Percentiles rank a stretch among this genome's conserved stretches.
These are phyloP conservation scores for Azolla pinnata DNA, from an alignment of 75 land plant species.

Conservation along the genomic window DNA sequence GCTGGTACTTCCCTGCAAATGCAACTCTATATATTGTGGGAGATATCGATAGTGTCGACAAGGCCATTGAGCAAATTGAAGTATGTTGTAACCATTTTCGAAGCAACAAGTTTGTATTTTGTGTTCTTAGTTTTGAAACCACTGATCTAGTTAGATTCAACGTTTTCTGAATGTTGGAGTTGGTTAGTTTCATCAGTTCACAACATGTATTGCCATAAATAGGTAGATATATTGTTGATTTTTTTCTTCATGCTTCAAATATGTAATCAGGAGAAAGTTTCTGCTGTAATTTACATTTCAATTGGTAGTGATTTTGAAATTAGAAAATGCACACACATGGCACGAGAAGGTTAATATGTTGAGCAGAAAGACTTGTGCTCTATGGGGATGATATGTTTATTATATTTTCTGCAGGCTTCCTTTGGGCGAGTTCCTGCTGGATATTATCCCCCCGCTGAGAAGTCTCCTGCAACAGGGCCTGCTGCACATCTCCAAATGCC, in stretches of 20 bases:
- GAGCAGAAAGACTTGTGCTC: no score
- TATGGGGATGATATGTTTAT: no score
- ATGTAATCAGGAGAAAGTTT: no score
- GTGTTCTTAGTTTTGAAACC: neutral
- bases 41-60: slow-evolving; percentile 73
- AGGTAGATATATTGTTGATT: neutral
- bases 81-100: slow-evolving; percentile 28
- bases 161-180: neutral
- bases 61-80: slow-evolving; percentile 72
- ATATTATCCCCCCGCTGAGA: slow-evolving; percentile 16
- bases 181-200: neutral
- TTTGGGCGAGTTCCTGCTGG: slow-evolving; percentile 70
- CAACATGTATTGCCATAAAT: neutral
- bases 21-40: slow-evolving; percentile 96
- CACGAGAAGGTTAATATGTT: neutral
- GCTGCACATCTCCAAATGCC: slow-evolving; percentile 75
- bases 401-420: slow-evolving; percentile 55
- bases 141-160: neutral
- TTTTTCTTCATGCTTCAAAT: neutral
- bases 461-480: slow-evolving; percentile 41
- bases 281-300: no score
- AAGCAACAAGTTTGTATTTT: slow-evolving; percentile 1
- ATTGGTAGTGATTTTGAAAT: no score
- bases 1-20: slow-evolving; percentile 99
- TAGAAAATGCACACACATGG: no score